Base-by-base conservation (phyloP, 2,329 filamentous ascomycete species). In the Coniochaeta ligniaria region DNA sequence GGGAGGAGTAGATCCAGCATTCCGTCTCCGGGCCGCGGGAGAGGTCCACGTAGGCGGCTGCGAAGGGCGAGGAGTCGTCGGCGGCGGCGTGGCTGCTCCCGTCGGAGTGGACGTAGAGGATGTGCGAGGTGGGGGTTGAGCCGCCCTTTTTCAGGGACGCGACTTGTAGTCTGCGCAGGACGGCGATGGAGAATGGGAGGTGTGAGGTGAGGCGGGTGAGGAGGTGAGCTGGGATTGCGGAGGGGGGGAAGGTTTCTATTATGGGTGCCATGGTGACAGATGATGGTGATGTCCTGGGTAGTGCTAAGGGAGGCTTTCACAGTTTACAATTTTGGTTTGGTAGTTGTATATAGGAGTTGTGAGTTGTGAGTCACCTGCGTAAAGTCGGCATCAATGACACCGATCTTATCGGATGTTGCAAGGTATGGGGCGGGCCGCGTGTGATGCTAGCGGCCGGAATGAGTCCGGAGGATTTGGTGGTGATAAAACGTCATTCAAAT, bases 111-210 rank as follows among this genome's bases (percentile, higher is more conserved):
- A 71, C 72, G 52, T 77, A 70, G 17, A 84, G 65, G 8, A 81
- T 73, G 60, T 68, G 81, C 6, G 73, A 76, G 65, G 71, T 74
- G 65, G 71, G 72, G 38, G 71, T 81, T 24, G 76, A 76, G 35
- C 75, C 76, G 31, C 71, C 71, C 0, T 73, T 69, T 41, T 74
- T 71, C n/a, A 69, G 62, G 56, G 72, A 75, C 24, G 79, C 75
- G 69, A 84, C 87, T 63, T 89, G 84, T 6, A 89, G 74, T 2
- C 87, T 80, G n/a, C 88, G 81, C 54, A 86, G 76, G 5, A 90
- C 72, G 6, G 84, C 79, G 16, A 90, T 74, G 5, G 84, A 84
- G 65, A 80, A 73, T 0, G 87, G 87, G 9, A 88, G 73, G 36
- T 83, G 77, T 3, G 71, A 67, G 28, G 71, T 67, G 0, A 90